These are phyloP conservation scores for Otatea glauca DNA, from an alignment of 176 grass and related monocot genomes.

Conservation along the genomic window DNA sequence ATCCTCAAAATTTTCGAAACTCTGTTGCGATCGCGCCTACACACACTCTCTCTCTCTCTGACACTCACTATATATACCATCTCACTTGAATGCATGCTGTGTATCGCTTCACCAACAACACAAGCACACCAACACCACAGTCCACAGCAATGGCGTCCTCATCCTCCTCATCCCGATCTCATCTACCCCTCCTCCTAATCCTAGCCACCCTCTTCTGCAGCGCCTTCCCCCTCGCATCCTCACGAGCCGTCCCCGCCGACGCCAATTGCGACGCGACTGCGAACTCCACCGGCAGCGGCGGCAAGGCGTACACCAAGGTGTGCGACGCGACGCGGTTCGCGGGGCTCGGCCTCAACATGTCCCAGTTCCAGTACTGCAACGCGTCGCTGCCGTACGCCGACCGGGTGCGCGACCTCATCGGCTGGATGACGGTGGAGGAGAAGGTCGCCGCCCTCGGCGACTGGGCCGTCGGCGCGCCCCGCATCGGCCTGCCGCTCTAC, in stretches of 20 bases:
- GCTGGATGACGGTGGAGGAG: slow-evolving; percentile 51
- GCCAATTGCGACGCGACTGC: neutral
- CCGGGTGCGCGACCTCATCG: slow-evolving; percentile 52
- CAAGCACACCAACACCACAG: neutral
- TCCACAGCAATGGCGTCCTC: neutral
- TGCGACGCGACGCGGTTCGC: slow-evolving; percentile 35
- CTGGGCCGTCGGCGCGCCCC: slow-evolving; percentile 36
- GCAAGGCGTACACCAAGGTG: slow-evolving; percentile 38
- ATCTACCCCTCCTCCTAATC: neutral
- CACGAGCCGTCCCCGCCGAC: neutral
- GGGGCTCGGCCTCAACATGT: slow-evolving; percentile 17
- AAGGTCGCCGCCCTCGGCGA: slow-evolving; percentile 51
- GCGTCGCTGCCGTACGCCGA: slow-evolving; percentile 40
- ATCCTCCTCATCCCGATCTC: neutral
- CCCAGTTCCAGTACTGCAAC: slow-evolving; percentile 47
- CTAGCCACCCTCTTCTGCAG: neutral
- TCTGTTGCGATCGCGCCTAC: too few species aligned
- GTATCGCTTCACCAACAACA: neutral
- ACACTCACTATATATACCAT: too few species aligned
- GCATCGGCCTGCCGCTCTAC: slow-evolving; percentile 49
- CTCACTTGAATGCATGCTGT: too few species aligned
- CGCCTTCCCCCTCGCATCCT: neutral
- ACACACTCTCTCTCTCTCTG: too few species aligned
- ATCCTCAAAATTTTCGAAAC: too few species aligned
- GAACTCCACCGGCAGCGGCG: neutral